Evolutionary conservation across 179 eudicot species (phyloP), one percentile per base, ranked within the genome.

Genomic region (Vitellaria paradoxa): DNA sequence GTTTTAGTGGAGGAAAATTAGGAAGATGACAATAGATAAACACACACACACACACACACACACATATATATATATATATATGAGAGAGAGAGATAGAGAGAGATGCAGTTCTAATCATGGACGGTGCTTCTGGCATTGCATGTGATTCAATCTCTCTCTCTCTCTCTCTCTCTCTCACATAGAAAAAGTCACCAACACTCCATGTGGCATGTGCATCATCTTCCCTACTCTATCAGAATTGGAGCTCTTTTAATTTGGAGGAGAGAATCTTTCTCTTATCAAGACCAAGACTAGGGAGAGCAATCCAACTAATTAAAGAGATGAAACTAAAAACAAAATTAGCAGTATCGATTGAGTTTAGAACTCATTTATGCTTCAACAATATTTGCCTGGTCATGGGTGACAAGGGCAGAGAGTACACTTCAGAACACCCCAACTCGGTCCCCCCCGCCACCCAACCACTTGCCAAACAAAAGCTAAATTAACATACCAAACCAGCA

Each of bases 171-270:
- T 15, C 68, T 60, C 78, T 23, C 57, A 65, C 65, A 20, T 77
- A 50, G 67, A 76, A 83, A 81, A 82, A 78, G 78, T 76, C 78
- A 72, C 67, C 71, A 84, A 63, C 79, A 85, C 42, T 68, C 85
- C 88, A 85, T 87, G n/a, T n/a, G n/a, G n/a, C n/a, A n/a, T n/a
- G 90, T 85, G 88, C 86, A 79, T 79, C 70, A 71, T 79, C 82
- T 63, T 77, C 82, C 90, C 82, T 83, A 73, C 84, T 75, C 78
- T 62, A 68, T 40, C 9, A 66, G 53, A 42, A 50, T 72, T 68
- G 78, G 60, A 79, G 47, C 84, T 68, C 76, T 78, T 83, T 81
- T 78, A 75, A 5, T 10, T 49, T 49, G 42, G 76, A 86, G 75
- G 78, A 78, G 59, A 81, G 87, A 81, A 80, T 87, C 83, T 83